Evolutionary conservation across 768 basidiomycete species (phyloP).

Genomic region (Tricholoma saponaceum): DNA sequence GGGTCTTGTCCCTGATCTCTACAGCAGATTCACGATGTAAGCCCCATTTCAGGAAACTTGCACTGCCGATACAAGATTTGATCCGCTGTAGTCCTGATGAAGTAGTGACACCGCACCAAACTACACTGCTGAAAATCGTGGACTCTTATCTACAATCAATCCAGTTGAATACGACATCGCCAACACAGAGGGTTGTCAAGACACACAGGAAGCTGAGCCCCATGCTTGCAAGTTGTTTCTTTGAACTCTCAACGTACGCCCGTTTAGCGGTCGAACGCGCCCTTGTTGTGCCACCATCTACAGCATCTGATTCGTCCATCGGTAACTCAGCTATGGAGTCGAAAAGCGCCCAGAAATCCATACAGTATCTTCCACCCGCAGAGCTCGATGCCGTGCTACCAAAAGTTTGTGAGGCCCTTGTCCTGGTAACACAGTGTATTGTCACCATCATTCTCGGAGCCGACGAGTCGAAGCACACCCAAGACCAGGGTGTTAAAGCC

Average conservation of each 20-base stretch:
- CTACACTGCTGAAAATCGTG: slow-evolving; percentile 80
- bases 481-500: slow-evolving; percentile 10
- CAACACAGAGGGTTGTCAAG: slow-evolving; percentile 27
- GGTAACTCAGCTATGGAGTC: slow-evolving; percentile 1
- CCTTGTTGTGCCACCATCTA: slow-evolving; percentile 27
- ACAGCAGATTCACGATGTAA: slow-evolving; percentile 57
- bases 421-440: slow-evolving; percentile 75
- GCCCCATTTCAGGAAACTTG: slow-evolving; percentile 19
- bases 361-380: slow-evolving; percentile 21
- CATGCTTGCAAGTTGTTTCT: slow-evolving; percentile 61
- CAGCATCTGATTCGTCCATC: background rate
- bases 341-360: background rate
- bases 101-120: slow-evolving; percentile 80
- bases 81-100: slow-evolving; percentile 50
- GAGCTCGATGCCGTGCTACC: slow-evolving; percentile 69
- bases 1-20: slow-evolving; percentile 56
- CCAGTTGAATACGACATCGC: slow-evolving; percentile 26
- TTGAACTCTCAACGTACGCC: slow-evolving; percentile 56
- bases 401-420: slow-evolving; percentile 76
- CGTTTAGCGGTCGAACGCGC: slow-evolving; percentile 47
- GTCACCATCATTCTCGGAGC: slow-evolving; percentile 57
- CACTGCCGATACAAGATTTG: slow-evolving; percentile 10
- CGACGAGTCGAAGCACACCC: slow-evolving; percentile 29
- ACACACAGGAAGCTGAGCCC: slow-evolving; percentile 43
- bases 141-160: slow-evolving; percentile 77